A percentile compares a stretch with the other conserved stretches of the same genome.
These are phyloP conservation scores for Irpex lacteus DNA, from an alignment of 1,284 basidiomycete genomes.

Conservation along the genomic window DNA sequence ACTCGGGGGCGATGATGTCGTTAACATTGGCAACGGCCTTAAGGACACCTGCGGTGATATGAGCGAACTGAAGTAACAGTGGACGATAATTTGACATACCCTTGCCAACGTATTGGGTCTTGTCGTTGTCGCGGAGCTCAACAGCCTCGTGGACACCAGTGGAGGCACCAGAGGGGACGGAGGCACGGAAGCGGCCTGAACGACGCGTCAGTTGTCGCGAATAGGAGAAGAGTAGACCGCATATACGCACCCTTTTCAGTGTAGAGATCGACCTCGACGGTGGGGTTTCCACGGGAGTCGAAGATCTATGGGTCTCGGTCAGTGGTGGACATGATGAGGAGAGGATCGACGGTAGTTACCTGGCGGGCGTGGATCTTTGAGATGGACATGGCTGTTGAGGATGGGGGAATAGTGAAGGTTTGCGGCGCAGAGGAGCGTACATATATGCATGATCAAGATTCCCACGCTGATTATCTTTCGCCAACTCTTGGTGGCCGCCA, in stretches of 20 bases:
- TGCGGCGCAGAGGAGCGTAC: constrained; percentile 12
- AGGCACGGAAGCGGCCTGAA: constrained; percentile 88
- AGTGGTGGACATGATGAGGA: not conserved
- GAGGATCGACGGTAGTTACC: constrained; percentile 41
- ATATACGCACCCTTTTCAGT: constrained; percentile 72
- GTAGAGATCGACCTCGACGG: constrained; percentile 92
- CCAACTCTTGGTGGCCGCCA: not conserved
- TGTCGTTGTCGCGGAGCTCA: constrained; percentile 97
- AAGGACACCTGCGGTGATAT: constrained; percentile 63
- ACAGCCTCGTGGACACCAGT: constrained; percentile 99
- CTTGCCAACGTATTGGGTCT: constrained; percentile 93
- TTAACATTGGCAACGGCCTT: constrained; percentile 98
- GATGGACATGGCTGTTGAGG: constrained; percentile 71
- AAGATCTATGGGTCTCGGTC: constrained; percentile 70
- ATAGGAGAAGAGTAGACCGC: constrained; percentile 9
- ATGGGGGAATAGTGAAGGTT: constrained; percentile 24
- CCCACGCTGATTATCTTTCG: constrained; percentile 24
- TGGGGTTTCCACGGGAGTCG: constrained; percentile 95
- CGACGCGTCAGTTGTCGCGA: constrained; percentile 10
- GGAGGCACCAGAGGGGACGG: constrained; percentile 97
- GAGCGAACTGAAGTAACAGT: not conserved
- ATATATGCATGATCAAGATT: constrained; percentile 12
- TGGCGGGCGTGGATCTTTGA: constrained; percentile 87
- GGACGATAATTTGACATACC: constrained; percentile 42
- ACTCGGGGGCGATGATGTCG: constrained; percentile 84